Evolutionary conservation across 345 rosid genomes (phyloP).

Genomic region (Atalantia buxifolia): DNA sequence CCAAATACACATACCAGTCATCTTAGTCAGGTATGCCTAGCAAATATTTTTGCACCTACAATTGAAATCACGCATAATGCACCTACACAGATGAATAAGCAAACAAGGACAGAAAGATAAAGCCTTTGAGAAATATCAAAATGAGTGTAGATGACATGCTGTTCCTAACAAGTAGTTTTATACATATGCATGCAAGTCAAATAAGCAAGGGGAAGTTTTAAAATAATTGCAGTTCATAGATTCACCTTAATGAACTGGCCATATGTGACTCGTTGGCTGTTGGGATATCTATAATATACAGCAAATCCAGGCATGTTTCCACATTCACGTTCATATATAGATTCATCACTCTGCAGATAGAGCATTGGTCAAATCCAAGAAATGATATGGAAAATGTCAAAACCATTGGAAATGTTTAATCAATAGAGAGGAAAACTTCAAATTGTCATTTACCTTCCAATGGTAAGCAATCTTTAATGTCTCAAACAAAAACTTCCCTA

Average conservation of each 20-base stretch:
- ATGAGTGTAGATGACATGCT: not conserved
- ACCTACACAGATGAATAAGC: not conserved
- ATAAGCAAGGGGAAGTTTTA: not conserved
- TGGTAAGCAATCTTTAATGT: slow-evolving; percentile 92
- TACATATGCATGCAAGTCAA: not conserved
- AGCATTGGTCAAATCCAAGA: slow-evolving; percentile 14
- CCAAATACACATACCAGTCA: not conserved
- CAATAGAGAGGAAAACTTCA: not conserved
- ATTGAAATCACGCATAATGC: not conserved
- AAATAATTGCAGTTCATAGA: slow-evolving; percentile 12
- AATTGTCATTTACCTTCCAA: slow-evolving; percentile 69
- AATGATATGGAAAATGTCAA: not conserved
- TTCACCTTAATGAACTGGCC: slow-evolving; percentile 98
- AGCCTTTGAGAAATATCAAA: not conserved
- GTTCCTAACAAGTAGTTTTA: not conserved
- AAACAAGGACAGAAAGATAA: not conserved
- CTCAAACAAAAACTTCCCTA: slow-evolving; percentile 90
- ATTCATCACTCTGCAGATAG: slow-evolving; percentile 79
- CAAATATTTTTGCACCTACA: not conserved
- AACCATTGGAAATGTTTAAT: not conserved
- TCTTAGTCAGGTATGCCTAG: not conserved
- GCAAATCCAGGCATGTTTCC: slow-evolving; percentile 99
- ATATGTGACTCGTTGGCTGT: slow-evolving; percentile 96
- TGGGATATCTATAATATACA: slow-evolving; percentile 91
- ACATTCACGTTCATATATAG: slow-evolving; percentile 90